Percentiles rank a stretch among this genome's conserved stretches.
Conservation (phyloP, 1,139 yeast genomes). For the Magnusiomyces fungicola region DNA sequence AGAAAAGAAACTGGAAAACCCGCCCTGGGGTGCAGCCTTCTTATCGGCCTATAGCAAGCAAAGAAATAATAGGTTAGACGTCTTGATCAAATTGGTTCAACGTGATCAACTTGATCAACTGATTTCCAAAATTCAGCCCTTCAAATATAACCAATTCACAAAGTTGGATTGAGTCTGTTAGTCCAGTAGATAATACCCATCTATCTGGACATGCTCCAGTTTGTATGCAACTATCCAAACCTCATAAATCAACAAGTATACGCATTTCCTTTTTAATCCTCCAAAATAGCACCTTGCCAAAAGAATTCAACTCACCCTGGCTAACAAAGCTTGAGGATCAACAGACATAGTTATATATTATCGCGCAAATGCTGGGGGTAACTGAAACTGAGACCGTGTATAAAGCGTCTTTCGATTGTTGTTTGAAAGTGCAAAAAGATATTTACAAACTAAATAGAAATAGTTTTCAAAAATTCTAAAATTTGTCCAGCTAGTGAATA, state of each 20-base stretch:
- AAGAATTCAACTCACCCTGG: conserved; percentile 11
- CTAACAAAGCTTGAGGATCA: conserved; percentile 28
- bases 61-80: conserved; percentile 3
- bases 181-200: no score
- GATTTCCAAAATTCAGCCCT: no score
- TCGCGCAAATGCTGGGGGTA: background rate
- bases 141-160: no score
- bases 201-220: no score
- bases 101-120: conserved; percentile 1
- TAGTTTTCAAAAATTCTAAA: background rate
- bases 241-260: no score
- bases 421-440: background rate
- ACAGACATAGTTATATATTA: conserved; percentile 17
- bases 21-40: conserved; percentile 62
- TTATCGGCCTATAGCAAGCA: conserved; percentile 49
- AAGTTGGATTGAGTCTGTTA: no score
- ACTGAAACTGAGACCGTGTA: background rate
- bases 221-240: no score
- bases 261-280: background rate
- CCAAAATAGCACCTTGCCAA: background rate
- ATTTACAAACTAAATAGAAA: background rate
- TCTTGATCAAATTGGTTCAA: background rate
- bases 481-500: no score
- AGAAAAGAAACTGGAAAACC: conserved; percentile 63
- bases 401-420: background rate